Evolutionary conservation across 768 basidiomycete species (phyloP), one percentile per base, ranked within the genome.

Genomic region (Punctularia strigosozonata): DNA sequence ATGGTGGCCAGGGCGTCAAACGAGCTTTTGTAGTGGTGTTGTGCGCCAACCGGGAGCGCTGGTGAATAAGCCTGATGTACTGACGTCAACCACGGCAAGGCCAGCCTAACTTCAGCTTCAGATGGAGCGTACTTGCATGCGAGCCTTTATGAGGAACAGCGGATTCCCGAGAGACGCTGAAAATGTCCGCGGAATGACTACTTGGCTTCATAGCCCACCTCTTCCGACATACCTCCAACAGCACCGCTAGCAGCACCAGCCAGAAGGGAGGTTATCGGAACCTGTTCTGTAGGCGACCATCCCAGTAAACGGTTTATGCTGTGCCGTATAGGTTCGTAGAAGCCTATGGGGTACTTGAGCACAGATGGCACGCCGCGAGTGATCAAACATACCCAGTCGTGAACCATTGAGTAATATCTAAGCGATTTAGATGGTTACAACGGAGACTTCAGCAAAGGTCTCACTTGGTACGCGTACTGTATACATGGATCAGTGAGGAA

Each of bases 361-460:
- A 22, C 13, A 25, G 21, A 12, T 19, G n/a, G 31, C 25, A 21
- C 40, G 43, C 24, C 40, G 46, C 28, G 18, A 30, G 15, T 4
- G 40, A 32, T 17, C 6, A 33, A 37, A 39, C 52, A 19, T 47
- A 88, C 87, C 88, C 40, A 95, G 65, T 41, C 91, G 77, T 18
- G 86, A 92, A 5, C 92, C 90, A 49, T 95, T 97, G 47, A 97
- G 63, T 21, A 95, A 69, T 36, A 94, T 81, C 88, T 99, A 47
- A 41, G 41, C 37, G 19, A 24, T 14, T 40, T 5, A 41, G 21
- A 5, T 33, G 8, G 17, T 5, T 15, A 25, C 28, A 12, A 32
- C 18, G 19, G 30, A n/a, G 6, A 37, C 30, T 31, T 28, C 35
- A 40, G 19, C 36, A 33, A 19, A 37, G 24, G 39, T 42, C 77